These are phyloP conservation scores for Flaveria ramosissima DNA, from an alignment of 129 eudicot genomes.

Conservation along the genomic window DNA sequence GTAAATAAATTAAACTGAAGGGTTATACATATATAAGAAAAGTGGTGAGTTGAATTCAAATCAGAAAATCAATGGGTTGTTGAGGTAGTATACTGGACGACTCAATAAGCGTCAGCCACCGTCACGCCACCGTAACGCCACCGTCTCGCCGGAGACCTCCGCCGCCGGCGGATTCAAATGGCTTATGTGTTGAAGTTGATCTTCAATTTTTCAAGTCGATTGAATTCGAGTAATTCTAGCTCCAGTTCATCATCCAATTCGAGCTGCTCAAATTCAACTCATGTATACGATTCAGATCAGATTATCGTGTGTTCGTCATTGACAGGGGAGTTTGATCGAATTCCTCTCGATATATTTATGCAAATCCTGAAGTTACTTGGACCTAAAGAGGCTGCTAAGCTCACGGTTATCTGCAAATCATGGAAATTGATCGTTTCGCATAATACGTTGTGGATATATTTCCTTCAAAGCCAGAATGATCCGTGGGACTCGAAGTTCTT, in stretches of 20 bases:
- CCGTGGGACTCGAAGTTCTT: slow-evolving; percentile 81
- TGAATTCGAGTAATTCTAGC: slow-evolving; percentile 7
- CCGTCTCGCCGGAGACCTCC: slow-evolving; percentile 6
- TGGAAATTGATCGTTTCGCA: slow-evolving; percentile 67
- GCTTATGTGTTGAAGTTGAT: slow-evolving; percentile 17
- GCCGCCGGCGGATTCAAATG: slow-evolving; percentile 22
- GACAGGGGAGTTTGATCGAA: slow-evolving; percentile 71
- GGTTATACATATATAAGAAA: slow-evolving; percentile 3
- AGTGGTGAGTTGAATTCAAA: slow-evolving; percentile 8
- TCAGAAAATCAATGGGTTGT: neutral
- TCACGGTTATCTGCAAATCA: slow-evolving; percentile 62
- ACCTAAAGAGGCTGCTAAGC: slow-evolving; percentile 73
- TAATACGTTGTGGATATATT: slow-evolving; percentile 74
- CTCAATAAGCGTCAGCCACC: slow-evolving; percentile 15
- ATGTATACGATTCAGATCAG: slow-evolving; percentile 26
- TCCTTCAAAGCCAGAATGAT: slow-evolving; percentile 52
- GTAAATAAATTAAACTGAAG: neutral
- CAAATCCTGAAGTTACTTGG: slow-evolving; percentile 65
- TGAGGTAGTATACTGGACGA: slow-evolving; percentile 1
- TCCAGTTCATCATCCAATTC: slow-evolving; percentile 21
- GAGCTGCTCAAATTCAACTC: slow-evolving; percentile 21
- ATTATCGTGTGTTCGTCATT: slow-evolving; percentile 39
- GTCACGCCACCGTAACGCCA: slow-evolving; percentile 31
- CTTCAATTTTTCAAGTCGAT: slow-evolving; percentile 29
- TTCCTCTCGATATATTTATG: slow-evolving; percentile 64